Base-by-base conservation (phyloP, 768 basidiomycete genomes). In the Hygrophoropsis aurantiaca region DNA sequence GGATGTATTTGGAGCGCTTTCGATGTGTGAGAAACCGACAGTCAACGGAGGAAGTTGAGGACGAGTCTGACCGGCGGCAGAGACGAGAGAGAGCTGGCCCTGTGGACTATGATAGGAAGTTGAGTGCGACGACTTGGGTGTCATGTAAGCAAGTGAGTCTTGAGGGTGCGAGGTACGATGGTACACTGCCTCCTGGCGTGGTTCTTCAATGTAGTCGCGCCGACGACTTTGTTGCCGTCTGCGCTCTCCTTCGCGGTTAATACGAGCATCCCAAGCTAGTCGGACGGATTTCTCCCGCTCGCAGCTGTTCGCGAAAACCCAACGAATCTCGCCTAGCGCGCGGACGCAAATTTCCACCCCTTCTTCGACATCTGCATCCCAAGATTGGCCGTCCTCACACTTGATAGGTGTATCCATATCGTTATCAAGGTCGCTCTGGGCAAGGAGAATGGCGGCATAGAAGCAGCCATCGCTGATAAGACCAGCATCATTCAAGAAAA, bases 401-500 rank as follows among this genome's bases (percentile, higher is more conserved):
- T 66, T 56, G 1, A 49, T 36, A 23, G 47, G 55, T 20, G 70
- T 50, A 24, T 73, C 62, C 18, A 74, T 67, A 44, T 82, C 77
- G 15, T 85, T 82, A 4, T 80, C 70, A 13, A 68, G 50, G 8
- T 78, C 81, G 7, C 69, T 62, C 47, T 79, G 82, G 0, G 87
- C 88, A 5, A 90, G 77, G 32, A 93, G 69, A 51, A 86, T 80
- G 2, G 83, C 91, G 3, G 90, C 89, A 57, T 87, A 94, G 74
- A 87, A 95, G 58, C 87, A 90, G 3, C 94, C 94, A 57, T 95
- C 93, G 16, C 89, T 80, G 44, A 94, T 82, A 4, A 94, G 75
- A 16, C 87, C 85, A 1, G 91, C 81, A 61, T 97, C 94, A 75
- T 86, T 94, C 56, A 76, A 77, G 60, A 97, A 92, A 55, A 95